Evolutionary conservation across 768 basidiomycete species (phyloP), one percentile per base, ranked within the genome.

Genomic region (Psilocybe cyanescens): DNA sequence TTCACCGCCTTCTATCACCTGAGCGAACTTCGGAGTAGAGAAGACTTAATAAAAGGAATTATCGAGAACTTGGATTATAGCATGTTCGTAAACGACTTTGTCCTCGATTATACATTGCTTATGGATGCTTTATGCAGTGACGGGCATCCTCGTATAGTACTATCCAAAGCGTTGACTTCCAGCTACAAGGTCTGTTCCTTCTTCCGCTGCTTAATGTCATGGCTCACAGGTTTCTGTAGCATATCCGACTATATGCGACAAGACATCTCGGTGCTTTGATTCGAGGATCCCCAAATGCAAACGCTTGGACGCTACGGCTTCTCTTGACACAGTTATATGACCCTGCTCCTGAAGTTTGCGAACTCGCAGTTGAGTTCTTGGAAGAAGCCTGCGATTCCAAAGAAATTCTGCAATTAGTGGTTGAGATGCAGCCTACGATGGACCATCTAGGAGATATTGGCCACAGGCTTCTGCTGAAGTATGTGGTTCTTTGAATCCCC

Each of bases 1-100:
- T 99, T 98, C 74, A 99, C 95, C 0, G 90, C 93, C 0, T 96
- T 99, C 73, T 99, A 99, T 71, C 96, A 95, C 71, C 76, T 99
- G 47, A 94, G 91, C 69, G 97, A 99, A 70, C 81, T 98, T 37
- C 83, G 90, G 28, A 91, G 90, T 73, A 83, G 97, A 39, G 95
- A 98, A 70, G 96, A 99, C 71, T 80, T 99, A 48, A 92, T 96
- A 60, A 93, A 90, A 67, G 89, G 87, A 1, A 93, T 97, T 65
- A 90, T 98, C 41, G 93, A 95, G 68, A 92, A 92, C 66, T 78
- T 97, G 39, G 95, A 98, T 72, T 99, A 98, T 62, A 87, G 85
- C 71, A 88, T 89, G 95, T 95, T 65, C 57, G 92, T 76, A 44
- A 44, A 29, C 12, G 19, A 53, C 41, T n/a, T 29, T 29, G 37